These are phyloP conservation scores for Starmera caribaea DNA, from an alignment of 805 yeast genomes.

Conservation along the genomic window DNA sequence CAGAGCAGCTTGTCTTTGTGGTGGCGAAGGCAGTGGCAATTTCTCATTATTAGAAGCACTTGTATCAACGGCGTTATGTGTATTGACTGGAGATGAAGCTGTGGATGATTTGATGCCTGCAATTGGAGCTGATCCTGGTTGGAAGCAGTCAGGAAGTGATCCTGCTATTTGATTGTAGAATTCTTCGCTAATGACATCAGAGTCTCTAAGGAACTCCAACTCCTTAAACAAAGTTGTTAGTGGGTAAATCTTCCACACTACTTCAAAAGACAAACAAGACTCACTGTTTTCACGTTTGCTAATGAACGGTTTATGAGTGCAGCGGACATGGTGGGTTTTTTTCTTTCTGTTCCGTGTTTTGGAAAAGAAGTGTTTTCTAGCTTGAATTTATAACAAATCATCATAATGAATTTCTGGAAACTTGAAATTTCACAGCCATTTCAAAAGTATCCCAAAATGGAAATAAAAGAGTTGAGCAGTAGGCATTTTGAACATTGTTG, in stretches of 20 bases:
- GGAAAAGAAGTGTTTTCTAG: too few species aligned
- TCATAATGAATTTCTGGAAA: too few species aligned
- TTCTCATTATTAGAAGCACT: constrained; percentile 1
- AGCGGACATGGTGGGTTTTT: constrained; percentile 25
- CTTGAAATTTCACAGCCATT: too few species aligned
- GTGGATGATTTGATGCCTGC: constrained; percentile 19
- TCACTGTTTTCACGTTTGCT: constrained; percentile 51
- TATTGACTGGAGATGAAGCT: constrained; percentile 5
- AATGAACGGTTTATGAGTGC: constrained; percentile 72
- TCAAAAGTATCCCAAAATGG: too few species aligned
- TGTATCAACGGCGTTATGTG: constrained; percentile 6
- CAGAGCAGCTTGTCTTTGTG: constrained; percentile 16
- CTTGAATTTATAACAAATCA: too few species aligned
- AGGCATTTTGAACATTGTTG: too few species aligned
- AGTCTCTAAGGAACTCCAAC: constrained; percentile 68
- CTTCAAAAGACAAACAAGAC: not conserved
- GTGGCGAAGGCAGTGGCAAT: constrained; percentile 11
- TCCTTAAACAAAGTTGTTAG: constrained; percentile 28
- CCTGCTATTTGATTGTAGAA: constrained; percentile 40
- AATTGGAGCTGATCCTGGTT: constrained; percentile 40
- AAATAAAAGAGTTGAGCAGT: too few species aligned
- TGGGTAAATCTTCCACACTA: constrained; percentile 3
- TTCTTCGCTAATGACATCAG: constrained; percentile 55
- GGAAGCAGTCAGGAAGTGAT: constrained; percentile 49
- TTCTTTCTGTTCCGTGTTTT: too few species aligned